Conservation (phyloP, 306 rosid genomes). For the Sicyos edulis region DNA sequence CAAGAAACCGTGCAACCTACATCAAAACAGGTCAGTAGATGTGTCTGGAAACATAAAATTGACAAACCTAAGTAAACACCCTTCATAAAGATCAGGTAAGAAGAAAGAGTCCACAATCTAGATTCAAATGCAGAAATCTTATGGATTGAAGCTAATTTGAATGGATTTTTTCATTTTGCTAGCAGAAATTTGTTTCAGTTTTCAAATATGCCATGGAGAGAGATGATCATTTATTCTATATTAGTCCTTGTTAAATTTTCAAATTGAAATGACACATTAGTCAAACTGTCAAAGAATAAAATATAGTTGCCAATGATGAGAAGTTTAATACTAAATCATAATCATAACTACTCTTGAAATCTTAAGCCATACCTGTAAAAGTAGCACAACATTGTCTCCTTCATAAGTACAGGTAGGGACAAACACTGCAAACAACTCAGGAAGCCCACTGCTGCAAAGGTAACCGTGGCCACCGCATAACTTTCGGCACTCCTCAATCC, state of each 20-base stretch:
- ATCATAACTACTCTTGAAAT: not conserved
- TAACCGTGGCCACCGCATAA: conserved; percentile 98
- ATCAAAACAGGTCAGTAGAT: conserved; percentile 18
- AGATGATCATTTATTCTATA: not conserved
- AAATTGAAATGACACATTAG: not conserved
- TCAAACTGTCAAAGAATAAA: not conserved
- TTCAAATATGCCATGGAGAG: not conserved
- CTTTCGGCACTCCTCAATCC: conserved; percentile 88
- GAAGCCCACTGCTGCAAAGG: conserved; percentile 91
- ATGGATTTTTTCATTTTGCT: too few relatives aligned
- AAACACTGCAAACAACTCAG: conserved; percentile 90
- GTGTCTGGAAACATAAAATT: not conserved
- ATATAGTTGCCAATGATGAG: not conserved
- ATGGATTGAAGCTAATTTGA: not conserved
- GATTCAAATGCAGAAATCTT: not conserved
- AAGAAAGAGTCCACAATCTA: not conserved
- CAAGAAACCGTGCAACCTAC: conserved; percentile 90
- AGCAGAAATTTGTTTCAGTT: conserved; percentile 3
- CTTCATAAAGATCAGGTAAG: too few relatives aligned
- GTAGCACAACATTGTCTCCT: conserved; percentile 90
- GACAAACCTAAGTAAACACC: too few relatives aligned
- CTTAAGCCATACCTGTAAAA: conserved; percentile 60
- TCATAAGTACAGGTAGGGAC: conserved; percentile 95
- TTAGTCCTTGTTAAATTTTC: not conserved
- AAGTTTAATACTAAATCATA: not conserved